A percentile compares a stretch with the other conserved stretches of the same genome.
phyloP scores from a whole-genome alignment of 805 yeast genomes.

The Wickerhamiella dianesei region DNA sequence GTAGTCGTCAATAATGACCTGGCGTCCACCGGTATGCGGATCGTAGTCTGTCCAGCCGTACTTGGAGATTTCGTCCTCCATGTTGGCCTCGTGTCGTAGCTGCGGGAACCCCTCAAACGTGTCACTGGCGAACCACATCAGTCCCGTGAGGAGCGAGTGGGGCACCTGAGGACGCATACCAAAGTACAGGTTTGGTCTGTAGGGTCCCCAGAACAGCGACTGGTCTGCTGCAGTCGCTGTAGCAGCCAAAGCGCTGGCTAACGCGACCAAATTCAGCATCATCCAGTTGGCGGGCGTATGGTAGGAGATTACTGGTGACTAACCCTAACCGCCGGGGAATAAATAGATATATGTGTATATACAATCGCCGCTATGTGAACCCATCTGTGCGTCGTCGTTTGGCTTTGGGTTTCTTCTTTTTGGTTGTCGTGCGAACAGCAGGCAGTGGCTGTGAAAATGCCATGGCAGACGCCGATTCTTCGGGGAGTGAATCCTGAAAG shows the following conservation, averaged over 20 bases:
- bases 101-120: conserved; percentile 37
- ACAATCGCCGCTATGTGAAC: conserved; percentile 2
- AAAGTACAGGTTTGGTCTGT: conserved; percentile 70
- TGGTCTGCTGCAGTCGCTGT: conserved; percentile 19
- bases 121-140: conserved; percentile 77
- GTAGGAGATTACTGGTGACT: neutral
- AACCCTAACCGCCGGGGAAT: neutral
- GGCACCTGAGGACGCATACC: conserved; percentile 80
- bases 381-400: conserved; percentile 8
- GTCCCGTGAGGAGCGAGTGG: conserved; percentile 57
- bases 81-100: conserved; percentile 65
- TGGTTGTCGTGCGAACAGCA: conserved; percentile 1
- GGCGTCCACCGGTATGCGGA: conserved; percentile 76
- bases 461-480: neutral
- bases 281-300: neutral
- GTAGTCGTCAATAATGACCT: conserved; percentile 54
- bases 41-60: conserved; percentile 86
- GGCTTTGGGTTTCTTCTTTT: conserved; percentile 4
- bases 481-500: conserved; percentile 1
- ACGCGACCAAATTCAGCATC: neutral
- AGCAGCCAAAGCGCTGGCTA: neutral
- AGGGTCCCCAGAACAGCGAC: conserved; percentile 82
- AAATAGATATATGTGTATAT: too few relatives aligned
- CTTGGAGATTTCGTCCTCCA: conserved; percentile 49
- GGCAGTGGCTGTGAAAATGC: conserved; percentile 15